These are phyloP conservation scores for Monotropa hypopitys DNA, from an alignment of 179 eudicot genomes.

Conservation along the genomic window DNA sequence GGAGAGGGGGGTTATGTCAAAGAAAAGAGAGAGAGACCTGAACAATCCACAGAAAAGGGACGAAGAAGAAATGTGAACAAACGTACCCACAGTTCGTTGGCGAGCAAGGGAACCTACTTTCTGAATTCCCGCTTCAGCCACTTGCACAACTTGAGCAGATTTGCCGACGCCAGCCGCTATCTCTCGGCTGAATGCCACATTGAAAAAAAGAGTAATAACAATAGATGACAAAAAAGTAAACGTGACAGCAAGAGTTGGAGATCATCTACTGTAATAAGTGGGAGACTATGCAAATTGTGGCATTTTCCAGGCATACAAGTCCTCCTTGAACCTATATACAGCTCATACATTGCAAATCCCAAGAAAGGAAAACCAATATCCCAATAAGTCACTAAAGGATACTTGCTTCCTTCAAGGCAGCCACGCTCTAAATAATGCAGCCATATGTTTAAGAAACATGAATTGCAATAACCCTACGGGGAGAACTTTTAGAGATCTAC, in stretches of 20 bases:
- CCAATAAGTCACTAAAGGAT: not conserved
- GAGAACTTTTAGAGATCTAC: too few species aligned
- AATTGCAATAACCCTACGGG: too few species aligned
- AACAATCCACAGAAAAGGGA: not conserved
- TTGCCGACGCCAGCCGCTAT: constrained; percentile 75
- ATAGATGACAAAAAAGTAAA: not conserved
- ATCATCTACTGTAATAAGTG: not conserved
- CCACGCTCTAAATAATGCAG: too few species aligned
- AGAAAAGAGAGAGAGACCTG: not conserved
- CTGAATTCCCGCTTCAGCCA: constrained; percentile 73
- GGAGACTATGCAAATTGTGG: not conserved
- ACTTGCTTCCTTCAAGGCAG: not conserved
- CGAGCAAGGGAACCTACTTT: constrained; percentile 75
- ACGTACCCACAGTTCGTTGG: constrained; percentile 63
- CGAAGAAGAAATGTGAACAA: not conserved
- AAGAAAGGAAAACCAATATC: not conserved
- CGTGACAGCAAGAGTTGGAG: not conserved
- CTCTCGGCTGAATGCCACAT: constrained; percentile 48
- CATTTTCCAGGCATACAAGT: not conserved
- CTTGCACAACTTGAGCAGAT: constrained; percentile 86
- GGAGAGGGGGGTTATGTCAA: not conserved
- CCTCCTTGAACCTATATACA: not conserved
- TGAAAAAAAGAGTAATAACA: not conserved
- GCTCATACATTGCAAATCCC: not conserved
- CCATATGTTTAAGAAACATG: too few species aligned